These are phyloP conservation scores for Penicillium frequentans DNA, from an alignment of 2,329 filamentous ascomycete species.

Conservation along the genomic window DNA sequence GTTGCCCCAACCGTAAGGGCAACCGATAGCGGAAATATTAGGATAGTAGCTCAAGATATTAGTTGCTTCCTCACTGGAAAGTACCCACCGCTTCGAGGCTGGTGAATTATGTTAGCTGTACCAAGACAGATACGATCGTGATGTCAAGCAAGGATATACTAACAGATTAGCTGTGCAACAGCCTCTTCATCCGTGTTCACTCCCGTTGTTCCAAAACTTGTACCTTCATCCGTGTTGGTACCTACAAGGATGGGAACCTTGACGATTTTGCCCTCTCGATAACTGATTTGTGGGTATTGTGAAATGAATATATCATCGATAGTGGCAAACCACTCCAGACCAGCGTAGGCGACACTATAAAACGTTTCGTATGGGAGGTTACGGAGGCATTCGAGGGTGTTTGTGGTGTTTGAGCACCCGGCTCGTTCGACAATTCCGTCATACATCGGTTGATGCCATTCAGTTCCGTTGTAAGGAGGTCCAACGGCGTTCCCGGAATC, in stretches of 20 bases:
- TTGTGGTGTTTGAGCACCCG: conserved; percentile 24
- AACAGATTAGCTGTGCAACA: conserved; percentile 32
- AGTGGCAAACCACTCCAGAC: conserved; percentile 39
- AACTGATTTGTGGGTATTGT: conserved; percentile 54
- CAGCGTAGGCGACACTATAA: conserved; percentile 26
- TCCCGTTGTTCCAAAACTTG: conserved; percentile 53
- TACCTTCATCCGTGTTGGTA: conserved; percentile 66
- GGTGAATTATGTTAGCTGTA: conserved; percentile 7
- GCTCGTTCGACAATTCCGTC: conserved; percentile 28
- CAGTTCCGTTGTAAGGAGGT: conserved; percentile 33
- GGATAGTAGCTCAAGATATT: conserved; percentile 54
- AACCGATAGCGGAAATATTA: conserved; percentile 48
- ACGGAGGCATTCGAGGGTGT: conserved; percentile 32
- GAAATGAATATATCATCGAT: conserved; percentile 59
- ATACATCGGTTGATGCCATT: conserved; percentile 36
- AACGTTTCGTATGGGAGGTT: conserved; percentile 25
- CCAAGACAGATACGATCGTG: not conserved
- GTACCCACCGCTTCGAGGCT: conserved; percentile 31
- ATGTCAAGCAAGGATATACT: conserved; percentile 15
- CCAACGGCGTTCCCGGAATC: conserved; percentile 33
- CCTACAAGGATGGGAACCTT: conserved; percentile 64
- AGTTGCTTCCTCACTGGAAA: conserved; percentile 28
- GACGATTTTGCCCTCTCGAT: conserved; percentile 59
- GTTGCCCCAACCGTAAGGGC: conserved; percentile 45
- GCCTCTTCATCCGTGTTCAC: conserved; percentile 58